Conservation (phyloP, 306 rosid genomes). For the Vigna trinervia region DNA sequence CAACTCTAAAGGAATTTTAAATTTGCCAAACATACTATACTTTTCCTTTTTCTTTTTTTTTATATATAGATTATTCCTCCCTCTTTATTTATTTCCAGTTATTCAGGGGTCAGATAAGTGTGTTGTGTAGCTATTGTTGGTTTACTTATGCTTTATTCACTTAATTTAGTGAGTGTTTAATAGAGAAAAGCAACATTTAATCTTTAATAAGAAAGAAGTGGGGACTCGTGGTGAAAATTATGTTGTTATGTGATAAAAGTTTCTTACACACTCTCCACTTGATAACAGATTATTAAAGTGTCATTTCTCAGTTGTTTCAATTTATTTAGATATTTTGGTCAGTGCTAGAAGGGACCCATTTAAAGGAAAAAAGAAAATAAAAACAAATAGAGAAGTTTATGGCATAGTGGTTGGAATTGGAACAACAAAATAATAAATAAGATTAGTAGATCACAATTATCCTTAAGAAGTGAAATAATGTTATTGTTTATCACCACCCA, state of each 20-base stretch:
- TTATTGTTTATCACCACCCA: conserved; percentile 34
- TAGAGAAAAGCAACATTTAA: not conserved
- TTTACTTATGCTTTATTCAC: conserved; percentile 12
- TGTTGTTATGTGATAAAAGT: not conserved
- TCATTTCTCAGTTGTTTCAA: not conserved
- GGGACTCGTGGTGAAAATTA: not conserved
- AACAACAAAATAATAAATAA: conserved; percentile 39
- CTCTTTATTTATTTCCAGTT: not conserved
- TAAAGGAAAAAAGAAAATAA: conserved; percentile 13
- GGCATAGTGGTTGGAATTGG: conserved; percentile 46
- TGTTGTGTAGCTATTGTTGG: conserved; percentile 8
- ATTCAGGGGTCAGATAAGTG: not conserved
- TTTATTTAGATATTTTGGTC: not conserved
- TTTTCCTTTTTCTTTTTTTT: not conserved
- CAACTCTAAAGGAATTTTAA: not conserved
- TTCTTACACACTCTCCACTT: conserved; percentile 11
- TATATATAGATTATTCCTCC: not conserved
- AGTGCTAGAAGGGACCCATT: conserved; percentile 40
- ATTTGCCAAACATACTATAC: not conserved
- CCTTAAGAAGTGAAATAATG: conserved; percentile 18
- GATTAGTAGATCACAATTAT: conserved; percentile 40
- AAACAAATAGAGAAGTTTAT: conserved; percentile 5
- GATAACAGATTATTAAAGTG: not conserved
- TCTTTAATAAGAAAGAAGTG: not conserved
- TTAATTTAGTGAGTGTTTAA: not conserved